These are phyloP conservation scores for Metschnikowia orientalis DNA, from an alignment of 805 yeast genomes.

Conservation along the genomic window DNA sequence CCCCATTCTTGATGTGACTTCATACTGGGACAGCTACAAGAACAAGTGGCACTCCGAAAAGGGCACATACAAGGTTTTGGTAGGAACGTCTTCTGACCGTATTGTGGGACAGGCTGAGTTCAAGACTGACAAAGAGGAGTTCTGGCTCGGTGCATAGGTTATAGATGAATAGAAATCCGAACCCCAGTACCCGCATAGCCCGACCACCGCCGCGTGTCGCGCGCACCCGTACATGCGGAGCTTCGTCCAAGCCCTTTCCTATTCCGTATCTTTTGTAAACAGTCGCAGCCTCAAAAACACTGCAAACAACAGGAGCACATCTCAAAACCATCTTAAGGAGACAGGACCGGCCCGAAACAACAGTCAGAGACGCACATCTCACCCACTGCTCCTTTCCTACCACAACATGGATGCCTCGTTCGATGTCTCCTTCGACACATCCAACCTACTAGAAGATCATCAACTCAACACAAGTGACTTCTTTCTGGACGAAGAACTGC, in stretches of 20 bases:
- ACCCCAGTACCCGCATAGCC: neutral
- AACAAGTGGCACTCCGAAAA: conserved; percentile 25
- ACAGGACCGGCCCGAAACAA: conserved; percentile 3
- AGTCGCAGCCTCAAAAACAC: conserved; percentile 1
- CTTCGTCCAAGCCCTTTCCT: conserved; percentile 6
- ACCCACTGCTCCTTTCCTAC: neutral
- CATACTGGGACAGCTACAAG: conserved; percentile 28
- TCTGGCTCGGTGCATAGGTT: conserved; percentile 14
- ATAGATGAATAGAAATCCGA: too few relatives aligned
- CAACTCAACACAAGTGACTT: conserved; percentile 13
- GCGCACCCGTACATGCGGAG: neutral
- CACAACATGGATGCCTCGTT: conserved; percentile 14
- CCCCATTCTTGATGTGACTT: conserved; percentile 24
- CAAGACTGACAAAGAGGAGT: conserved; percentile 5
- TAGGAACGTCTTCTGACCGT: conserved; percentile 19
- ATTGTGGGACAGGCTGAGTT: conserved; percentile 12
- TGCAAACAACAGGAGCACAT: too few relatives aligned
- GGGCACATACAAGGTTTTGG: conserved; percentile 23
- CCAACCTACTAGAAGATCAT: conserved; percentile 17
- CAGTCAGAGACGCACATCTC: too few relatives aligned
- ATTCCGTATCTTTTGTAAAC: conserved; percentile 16
- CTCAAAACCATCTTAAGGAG: conserved; percentile 2
- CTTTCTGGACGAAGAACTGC: conserved; percentile 7
- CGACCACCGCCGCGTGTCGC: too few relatives aligned
- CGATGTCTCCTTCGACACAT: conserved; percentile 16